These are phyloP conservation scores for Penicillium canescens DNA, from an alignment of 495 filamentous ascomycete genomes.

Conservation along the genomic window DNA sequence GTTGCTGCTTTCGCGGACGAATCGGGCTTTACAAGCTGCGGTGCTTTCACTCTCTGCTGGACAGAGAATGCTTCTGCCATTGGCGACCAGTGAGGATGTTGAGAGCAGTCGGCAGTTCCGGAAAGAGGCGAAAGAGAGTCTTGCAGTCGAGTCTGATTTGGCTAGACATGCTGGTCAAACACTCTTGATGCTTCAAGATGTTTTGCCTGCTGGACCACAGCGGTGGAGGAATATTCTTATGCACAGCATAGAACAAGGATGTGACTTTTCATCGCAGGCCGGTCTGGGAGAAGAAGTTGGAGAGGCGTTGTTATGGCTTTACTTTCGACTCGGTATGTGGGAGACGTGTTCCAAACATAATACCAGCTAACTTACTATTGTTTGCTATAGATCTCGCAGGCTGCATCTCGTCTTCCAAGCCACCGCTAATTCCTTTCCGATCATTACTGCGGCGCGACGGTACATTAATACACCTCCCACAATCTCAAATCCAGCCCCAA, in stretches of 20 bases:
- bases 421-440: constrained; percentile 18
- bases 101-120: constrained; percentile 16
- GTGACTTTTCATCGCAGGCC: neutral
- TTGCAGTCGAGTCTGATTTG: constrained; percentile 11
- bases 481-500: neutral
- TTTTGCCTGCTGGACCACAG: constrained; percentile 17
- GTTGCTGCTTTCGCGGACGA: constrained; percentile 23
- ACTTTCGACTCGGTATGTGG: constrained; percentile 20
- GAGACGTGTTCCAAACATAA: neutral
- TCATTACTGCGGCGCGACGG: constrained; percentile 27
- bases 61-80: constrained; percentile 15
- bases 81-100: constrained; percentile 7
- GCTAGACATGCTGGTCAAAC: constrained; percentile 14
- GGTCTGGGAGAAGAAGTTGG: constrained; percentile 15
- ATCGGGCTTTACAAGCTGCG: constrained; percentile 19
- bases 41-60: constrained; percentile 21
- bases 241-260: constrained; percentile 1
- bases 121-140: constrained; percentile 17
- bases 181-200: constrained; percentile 19
- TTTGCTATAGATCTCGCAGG: constrained; percentile 17
- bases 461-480: constrained; percentile 9
- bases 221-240: constrained; percentile 14
- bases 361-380: neutral
- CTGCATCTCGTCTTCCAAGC: constrained; percentile 11
- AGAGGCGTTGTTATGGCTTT: constrained; percentile 23